phyloP scores from a whole-genome alignment of 768 basidiomycete genomes.

The Suillus americanus region DNA sequence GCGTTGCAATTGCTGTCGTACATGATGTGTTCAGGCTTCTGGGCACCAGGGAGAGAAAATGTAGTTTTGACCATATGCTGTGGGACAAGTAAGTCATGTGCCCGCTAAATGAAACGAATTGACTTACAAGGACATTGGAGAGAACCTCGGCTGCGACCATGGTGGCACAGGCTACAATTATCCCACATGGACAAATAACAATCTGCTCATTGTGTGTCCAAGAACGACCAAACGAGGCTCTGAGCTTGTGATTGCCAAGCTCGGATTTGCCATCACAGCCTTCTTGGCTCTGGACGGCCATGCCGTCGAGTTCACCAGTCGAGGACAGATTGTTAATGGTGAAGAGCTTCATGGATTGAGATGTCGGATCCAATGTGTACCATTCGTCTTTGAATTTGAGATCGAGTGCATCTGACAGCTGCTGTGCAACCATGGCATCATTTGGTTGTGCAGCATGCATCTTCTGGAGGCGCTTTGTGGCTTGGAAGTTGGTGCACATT shows the following conservation, averaged over 20 bases:
- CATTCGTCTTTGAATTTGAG: not conserved
- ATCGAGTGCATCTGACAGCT: not conserved
- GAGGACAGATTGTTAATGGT: not conserved
- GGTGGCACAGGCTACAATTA: constrained; percentile 31
- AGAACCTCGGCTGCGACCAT: constrained; percentile 15
- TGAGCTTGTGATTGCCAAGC: constrained; percentile 20
- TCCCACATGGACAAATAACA: constrained; percentile 32
- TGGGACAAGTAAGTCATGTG: not conserved
- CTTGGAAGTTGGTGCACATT: constrained; percentile 21
- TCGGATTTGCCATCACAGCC: constrained; percentile 2
- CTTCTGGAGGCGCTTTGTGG: constrained; percentile 24
- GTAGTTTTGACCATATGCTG: not conserved
- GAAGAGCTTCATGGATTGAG: not conserved
- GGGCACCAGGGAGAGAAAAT: not conserved
- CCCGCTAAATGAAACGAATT: constrained; percentile 7
- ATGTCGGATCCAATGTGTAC: not conserved
- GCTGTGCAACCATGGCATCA: not conserved
- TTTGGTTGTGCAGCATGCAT: constrained; percentile 11
- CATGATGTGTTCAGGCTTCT: not conserved
- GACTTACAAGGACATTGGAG: constrained; percentile 21
- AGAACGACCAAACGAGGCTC: constrained; percentile 28
- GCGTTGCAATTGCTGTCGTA: constrained; percentile 25
- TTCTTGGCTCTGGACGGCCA: too few species aligned
- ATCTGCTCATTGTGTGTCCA: constrained; percentile 38
- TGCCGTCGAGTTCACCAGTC: too few species aligned